A percentile compares a stretch with the other conserved stretches of the same genome.
Evolutionary conservation across 768 basidiomycete genomes (phyloP).

Genomic region (Arthromyces matolae): DNA sequence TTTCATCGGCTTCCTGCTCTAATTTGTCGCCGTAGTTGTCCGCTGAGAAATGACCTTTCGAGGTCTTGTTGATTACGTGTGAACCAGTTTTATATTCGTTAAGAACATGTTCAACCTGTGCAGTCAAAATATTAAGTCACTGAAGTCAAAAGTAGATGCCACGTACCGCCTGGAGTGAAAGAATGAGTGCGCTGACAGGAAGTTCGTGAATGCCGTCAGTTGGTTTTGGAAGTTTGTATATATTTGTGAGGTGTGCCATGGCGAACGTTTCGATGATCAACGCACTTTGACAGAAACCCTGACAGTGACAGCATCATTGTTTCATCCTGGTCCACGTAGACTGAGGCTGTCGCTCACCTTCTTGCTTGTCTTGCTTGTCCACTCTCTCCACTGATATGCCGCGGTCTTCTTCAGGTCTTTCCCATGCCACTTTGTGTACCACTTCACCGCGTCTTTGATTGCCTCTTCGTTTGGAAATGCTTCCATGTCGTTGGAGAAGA

Average conservation of each 20-base stretch:
- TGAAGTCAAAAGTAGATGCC: neutral
- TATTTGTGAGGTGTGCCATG: constrained; percentile 11
- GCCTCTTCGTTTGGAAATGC: neutral
- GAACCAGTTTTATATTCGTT: neutral
- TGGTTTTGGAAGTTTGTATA: neutral
- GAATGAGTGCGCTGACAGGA: neutral
- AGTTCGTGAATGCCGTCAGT: neutral
- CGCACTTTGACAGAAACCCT: constrained; percentile 16
- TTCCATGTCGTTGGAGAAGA: neutral
- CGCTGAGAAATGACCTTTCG: constrained; percentile 4
- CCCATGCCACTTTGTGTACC: neutral
- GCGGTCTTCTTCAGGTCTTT: no score
- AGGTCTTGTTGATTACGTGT: neutral
- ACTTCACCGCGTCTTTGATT: neutral
- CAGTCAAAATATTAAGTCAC: neutral
- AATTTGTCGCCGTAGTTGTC: constrained; percentile 17
- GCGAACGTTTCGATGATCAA: constrained; percentile 16
- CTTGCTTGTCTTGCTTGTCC: constrained; percentile 17
- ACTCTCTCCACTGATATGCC: constrained; percentile 1
- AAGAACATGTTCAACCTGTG: neutral
- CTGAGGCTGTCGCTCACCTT: no score
- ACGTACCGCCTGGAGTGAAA: neutral
- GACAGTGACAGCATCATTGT: no score
- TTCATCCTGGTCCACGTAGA: no score
- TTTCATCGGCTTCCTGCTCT: neutral